A percentile compares a stretch with the other conserved stretches of the same genome.
phyloP scores from a whole-genome alignment of 2,329 filamentous ascomycete genomes.

The Davidsoniella neocaledoniae region DNA sequence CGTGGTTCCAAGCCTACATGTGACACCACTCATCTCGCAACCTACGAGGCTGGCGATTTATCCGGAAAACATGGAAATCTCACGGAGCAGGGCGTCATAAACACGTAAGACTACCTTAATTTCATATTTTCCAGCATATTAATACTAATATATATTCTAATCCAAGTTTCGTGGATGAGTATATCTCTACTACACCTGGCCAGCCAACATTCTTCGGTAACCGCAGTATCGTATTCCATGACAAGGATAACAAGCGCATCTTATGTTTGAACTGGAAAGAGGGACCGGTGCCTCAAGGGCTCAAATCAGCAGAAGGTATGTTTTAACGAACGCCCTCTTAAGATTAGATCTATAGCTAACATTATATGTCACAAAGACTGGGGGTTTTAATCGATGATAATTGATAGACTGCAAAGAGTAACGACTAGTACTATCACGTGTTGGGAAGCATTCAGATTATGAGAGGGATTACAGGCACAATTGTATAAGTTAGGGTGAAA shows the following conservation, averaged over 20 bases:
- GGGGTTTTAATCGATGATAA: no score
- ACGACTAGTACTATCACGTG: no score
- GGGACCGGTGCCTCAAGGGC: no score
- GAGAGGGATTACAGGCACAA: no score
- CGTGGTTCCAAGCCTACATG: conserved; percentile 33
- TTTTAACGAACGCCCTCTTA: no score
- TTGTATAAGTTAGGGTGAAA: no score
- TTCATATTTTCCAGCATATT: background rate
- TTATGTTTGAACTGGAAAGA: conserved; percentile 25
- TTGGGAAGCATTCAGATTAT: no score
- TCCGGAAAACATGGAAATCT: conserved; percentile 40
- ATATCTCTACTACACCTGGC: conserved; percentile 22
- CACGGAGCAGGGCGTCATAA: conserved; percentile 17
- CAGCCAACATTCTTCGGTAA: conserved; percentile 30
- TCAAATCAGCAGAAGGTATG: no score
- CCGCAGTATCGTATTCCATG: conserved; percentile 28
- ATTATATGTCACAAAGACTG: no score
- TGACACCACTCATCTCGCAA: conserved; percentile 28
- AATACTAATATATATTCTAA: conserved; percentile 8
- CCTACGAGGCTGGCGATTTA: conserved; percentile 44
- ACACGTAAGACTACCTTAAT: conserved; percentile 8
- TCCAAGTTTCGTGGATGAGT: conserved; percentile 25
- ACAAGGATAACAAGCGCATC: conserved; percentile 23
- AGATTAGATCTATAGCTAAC: no score
- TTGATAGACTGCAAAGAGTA: no score